phyloP scores from a whole-genome alignment of 805 yeast genomes.

The Candida bentonensis region DNA sequence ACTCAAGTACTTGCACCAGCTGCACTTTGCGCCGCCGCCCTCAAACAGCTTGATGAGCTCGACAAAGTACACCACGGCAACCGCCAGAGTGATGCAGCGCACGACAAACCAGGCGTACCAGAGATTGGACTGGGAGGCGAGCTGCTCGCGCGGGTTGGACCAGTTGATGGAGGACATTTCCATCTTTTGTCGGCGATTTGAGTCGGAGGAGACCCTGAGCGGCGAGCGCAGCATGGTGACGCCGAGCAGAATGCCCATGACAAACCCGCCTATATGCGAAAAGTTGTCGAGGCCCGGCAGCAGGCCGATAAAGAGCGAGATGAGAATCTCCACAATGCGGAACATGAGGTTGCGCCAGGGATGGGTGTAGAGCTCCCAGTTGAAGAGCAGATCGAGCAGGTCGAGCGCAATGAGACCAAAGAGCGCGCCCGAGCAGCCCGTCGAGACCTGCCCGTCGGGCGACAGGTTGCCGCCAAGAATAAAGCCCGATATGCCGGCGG shows the following conservation, averaged over 20 bases:
- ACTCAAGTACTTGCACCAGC: constrained; percentile 62
- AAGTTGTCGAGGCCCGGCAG: constrained; percentile 66
- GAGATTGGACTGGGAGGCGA: constrained; percentile 13
- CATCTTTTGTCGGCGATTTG: constrained; percentile 10
- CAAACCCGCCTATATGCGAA: constrained; percentile 63
- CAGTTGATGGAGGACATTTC: constrained; percentile 13
- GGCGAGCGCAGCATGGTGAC: constrained; percentile 44
- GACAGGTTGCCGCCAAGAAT: constrained; percentile 56
- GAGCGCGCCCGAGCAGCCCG: constrained; percentile 60
- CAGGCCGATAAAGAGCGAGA: constrained; percentile 48
- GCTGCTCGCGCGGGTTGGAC: constrained; percentile 11
- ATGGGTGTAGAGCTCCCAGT: constrained; percentile 31
- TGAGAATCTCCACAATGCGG: constrained; percentile 41
- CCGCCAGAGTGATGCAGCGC: constrained; percentile 30
- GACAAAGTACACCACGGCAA: constrained; percentile 37
- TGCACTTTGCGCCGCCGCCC: constrained; percentile 37
- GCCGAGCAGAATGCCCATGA: constrained; percentile 41
- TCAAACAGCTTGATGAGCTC: constrained; percentile 35
- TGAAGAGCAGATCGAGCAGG: constrained; percentile 37
- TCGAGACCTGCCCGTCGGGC: constrained; percentile 49
- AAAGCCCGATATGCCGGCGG: constrained; percentile 54
- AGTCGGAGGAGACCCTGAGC: constrained; percentile 9
- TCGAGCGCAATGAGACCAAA: constrained; percentile 58
- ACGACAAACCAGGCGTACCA: constrained; percentile 41
- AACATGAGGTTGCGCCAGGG: constrained; percentile 33